These are phyloP conservation scores for Blepharisma japonicum DNA, from an alignment of 73 alveolate species.

Conservation along the genomic window DNA sequence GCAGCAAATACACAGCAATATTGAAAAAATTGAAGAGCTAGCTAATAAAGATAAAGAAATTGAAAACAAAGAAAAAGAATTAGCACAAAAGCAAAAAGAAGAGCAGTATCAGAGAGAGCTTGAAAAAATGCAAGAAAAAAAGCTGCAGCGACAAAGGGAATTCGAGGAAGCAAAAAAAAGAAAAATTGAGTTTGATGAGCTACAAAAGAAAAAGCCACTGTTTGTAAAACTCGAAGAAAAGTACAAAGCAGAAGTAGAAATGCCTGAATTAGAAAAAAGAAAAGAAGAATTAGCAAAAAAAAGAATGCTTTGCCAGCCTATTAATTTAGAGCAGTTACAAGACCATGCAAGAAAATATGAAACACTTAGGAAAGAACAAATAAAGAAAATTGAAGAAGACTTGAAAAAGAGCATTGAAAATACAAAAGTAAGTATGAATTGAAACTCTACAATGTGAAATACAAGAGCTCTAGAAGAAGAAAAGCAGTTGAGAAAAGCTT, in stretches of 20 bases:
- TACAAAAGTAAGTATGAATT: not conserved
- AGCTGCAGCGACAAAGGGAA: not conserved
- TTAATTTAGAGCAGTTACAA: not conserved
- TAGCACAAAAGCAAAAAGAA: not conserved
- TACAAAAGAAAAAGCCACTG: constrained; percentile 33
- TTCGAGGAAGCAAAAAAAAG: not conserved
- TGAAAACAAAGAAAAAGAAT: not conserved
- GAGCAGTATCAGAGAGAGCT: not conserved
- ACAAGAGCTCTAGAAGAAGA: constrained; percentile 17
- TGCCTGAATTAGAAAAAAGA: constrained; percentile 47
- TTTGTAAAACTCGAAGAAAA: constrained; percentile 28
- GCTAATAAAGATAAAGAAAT: not conserved
- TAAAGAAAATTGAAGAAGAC: not conserved
- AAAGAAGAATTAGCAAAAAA: constrained; percentile 30
- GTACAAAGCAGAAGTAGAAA: constrained; percentile 22
- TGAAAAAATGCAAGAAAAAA: constrained; percentile 25
- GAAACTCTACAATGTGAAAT: not conserved
- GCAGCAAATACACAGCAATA: not conserved
- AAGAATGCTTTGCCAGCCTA: constrained; percentile 19
- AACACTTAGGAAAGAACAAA: constrained; percentile 4
- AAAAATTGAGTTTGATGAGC: not conserved
- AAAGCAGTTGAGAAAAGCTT: not conserved
- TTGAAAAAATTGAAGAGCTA: not conserved
- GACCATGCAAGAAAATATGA: not conserved
- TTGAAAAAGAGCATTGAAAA: not conserved